Base-by-base conservation (phyloP, 2,329 filamentous ascomycete genomes). In the Scortechinia acanthostroma region DNA sequence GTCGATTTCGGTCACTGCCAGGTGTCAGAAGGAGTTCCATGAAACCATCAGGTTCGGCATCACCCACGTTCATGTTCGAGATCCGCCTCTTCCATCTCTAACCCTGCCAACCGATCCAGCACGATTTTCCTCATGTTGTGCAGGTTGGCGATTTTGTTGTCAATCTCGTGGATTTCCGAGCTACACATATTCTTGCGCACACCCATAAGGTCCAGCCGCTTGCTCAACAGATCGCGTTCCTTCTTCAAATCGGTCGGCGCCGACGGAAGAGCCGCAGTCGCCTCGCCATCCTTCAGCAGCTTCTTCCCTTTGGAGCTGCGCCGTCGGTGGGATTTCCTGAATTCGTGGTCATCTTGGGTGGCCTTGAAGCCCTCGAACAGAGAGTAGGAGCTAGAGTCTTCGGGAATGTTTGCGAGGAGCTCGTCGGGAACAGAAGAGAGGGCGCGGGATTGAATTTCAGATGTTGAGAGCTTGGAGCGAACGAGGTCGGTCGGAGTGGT, bases 111-210 rank as follows among this genome's bases (percentile, higher is more conserved):
- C 49, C 84, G 70, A 48, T 86, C 82, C 45, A 88, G 62, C 25
- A 87, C 80, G 48, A 86, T 83, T 57, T 78, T 82, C 49, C 84
- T 76, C 80, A 87, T 86, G 40, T 70, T 79, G 55, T 84, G 82
- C 44, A 88, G 64, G 57, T 87, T 87, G 37, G 79, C 70, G 48
- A 88, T 85, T 62, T 88, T 88, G 58, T 78, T 80, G 60, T 88
- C 84, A 47, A 88, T 86, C 53, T 88, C 84, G 47, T 76, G 71
- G 43, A 88, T 88, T 59, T 88, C 84, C 22, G 80, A 77, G 45
- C 81, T 83, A 55, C 81, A 85, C 82, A 88, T 87, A 52, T 85
- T 86, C 60, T 88, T 88, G 48, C 84, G 70, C 43, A 88, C 73
- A 4, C 76, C 73, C 76, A 88, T 81, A 76, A 86, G 83, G 56